A percentile compares a stretch with the other conserved stretches of the same genome.
Conservation (phyloP, 2,329 filamentous ascomycete species). For the Cladobotryum protrusum region DNA sequence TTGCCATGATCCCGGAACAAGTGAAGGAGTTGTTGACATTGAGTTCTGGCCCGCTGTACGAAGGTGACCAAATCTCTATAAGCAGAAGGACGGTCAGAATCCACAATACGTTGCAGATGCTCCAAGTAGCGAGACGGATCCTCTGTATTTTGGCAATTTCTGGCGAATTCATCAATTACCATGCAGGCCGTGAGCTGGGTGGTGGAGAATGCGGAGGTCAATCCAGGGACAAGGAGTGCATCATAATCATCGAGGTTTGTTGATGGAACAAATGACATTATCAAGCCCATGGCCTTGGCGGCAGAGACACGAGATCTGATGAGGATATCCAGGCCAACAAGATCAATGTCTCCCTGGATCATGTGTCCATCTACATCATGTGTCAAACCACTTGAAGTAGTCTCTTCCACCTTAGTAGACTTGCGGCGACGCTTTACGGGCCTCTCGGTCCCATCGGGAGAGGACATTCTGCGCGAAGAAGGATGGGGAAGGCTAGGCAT, state of each 20-base stretch:
- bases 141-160: conserved; percentile 43
- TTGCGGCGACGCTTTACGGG: conserved; percentile 73
- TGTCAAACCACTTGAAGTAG: conserved; percentile 54
- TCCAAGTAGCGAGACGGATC: conserved; percentile 47
- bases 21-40: conserved; percentile 84
- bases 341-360: conserved; percentile 92
- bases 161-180: conserved; percentile 83
- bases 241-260: conserved; percentile 58
- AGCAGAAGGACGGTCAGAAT: conserved; percentile 70
- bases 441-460: conserved; percentile 52
- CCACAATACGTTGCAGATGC: conserved; percentile 67
- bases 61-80: conserved; percentile 90
- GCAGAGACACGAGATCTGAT: conserved; percentile 85
- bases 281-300: conserved; percentile 75
- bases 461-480: conserved; percentile 41
- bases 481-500: conserved; percentile 39
- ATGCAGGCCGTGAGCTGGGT: conserved; percentile 80
- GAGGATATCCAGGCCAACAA: conserved; percentile 84
- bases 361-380: conserved; percentile 98
- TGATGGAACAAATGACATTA: conserved; percentile 72
- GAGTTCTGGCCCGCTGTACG: conserved; percentile 80
- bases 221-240: conserved; percentile 55
- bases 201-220: conserved; percentile 71
- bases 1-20: conserved; percentile 89
- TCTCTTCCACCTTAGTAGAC: conserved; percentile 73